Percentiles rank a stretch among this genome's conserved stretches.
phyloP scores from a whole-genome alignment of 768 basidiomycete genomes.

The Gautieria morchelliformis region DNA sequence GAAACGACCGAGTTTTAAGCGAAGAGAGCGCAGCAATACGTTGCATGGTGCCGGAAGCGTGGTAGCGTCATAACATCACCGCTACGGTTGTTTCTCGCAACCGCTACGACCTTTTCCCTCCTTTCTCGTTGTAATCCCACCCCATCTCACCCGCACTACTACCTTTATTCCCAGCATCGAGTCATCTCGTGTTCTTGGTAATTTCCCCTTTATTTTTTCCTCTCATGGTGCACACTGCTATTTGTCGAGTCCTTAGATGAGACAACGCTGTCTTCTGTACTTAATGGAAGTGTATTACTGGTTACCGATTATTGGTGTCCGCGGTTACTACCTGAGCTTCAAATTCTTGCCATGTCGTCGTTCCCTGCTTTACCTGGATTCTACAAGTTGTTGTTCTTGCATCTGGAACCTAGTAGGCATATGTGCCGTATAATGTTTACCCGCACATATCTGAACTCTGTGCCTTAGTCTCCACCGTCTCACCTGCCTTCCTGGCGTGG shows the following conservation, averaged over 20 bases:
- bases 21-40: slow-evolving; percentile 22
- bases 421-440: neutral
- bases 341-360: neutral
- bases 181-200: too few relatives aligned
- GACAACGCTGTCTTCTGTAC: too few relatives aligned
- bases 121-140: too few relatives aligned
- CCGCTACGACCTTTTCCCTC: neutral
- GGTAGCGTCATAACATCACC: neutral
- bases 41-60: neutral
- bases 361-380: slow-evolving; percentile 56
- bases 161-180: too few relatives aligned
- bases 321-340: too few relatives aligned
- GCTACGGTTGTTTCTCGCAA: neutral
- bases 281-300: too few relatives aligned
- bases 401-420: slow-evolving; percentile 49
- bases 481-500: slow-evolving; percentile 44
- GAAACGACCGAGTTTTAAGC: slow-evolving; percentile 62
- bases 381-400: slow-evolving; percentile 53
- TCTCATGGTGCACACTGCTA: too few relatives aligned
- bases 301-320: too few relatives aligned
- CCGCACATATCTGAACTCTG: neutral
- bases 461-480: slow-evolving; percentile 37
- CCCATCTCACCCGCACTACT: too few relatives aligned
- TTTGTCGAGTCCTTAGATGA: too few relatives aligned
- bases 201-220: too few relatives aligned